These are phyloP conservation scores for Pythium chondricola DNA, from an alignment of 352 stramenopile genomes.

Conservation along the genomic window DNA sequence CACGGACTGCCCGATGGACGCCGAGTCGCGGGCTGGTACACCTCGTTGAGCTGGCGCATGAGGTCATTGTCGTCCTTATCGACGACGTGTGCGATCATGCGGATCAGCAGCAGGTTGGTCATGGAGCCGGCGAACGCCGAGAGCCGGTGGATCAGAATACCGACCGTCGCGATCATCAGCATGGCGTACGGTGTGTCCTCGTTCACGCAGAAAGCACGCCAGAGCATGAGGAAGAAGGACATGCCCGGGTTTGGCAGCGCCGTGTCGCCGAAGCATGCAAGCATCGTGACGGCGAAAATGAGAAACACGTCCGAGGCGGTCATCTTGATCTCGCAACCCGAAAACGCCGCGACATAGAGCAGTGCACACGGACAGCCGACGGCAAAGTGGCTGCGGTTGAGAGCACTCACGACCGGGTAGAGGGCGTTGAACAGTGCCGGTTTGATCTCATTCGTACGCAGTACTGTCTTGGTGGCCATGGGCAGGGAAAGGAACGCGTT, in stretches of 20 bases:
- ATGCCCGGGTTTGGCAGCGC: constrained; percentile 31
- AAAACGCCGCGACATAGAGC: constrained; percentile 44
- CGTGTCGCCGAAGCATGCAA: constrained; percentile 45
- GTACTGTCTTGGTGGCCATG: constrained; percentile 51
- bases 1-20: background rate
- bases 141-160: constrained; percentile 40
- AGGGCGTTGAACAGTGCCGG: constrained; percentile 46
- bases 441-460: constrained; percentile 40
- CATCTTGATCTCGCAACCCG: constrained; percentile 34
- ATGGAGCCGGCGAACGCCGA: constrained; percentile 35
- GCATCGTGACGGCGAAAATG: constrained; percentile 38
- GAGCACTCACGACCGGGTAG: constrained; percentile 46
- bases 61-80: constrained; percentile 8
- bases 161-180: constrained; percentile 33
- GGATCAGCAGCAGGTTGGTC: constrained; percentile 55
- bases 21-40: background rate
- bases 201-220: constrained; percentile 37
- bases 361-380: constrained; percentile 38
- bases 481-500: constrained; percentile 41
- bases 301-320: constrained; percentile 25
- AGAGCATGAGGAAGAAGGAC: constrained; percentile 55
- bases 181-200: constrained; percentile 36
- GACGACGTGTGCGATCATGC: constrained; percentile 33
- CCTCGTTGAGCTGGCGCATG: constrained; percentile 5
- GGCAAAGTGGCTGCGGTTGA: constrained; percentile 45